Evolutionary conservation across 176 grass and related monocot species (phyloP), one percentile per base, ranked within the genome.

Genomic region (Urochloa ruziziensis): DNA sequence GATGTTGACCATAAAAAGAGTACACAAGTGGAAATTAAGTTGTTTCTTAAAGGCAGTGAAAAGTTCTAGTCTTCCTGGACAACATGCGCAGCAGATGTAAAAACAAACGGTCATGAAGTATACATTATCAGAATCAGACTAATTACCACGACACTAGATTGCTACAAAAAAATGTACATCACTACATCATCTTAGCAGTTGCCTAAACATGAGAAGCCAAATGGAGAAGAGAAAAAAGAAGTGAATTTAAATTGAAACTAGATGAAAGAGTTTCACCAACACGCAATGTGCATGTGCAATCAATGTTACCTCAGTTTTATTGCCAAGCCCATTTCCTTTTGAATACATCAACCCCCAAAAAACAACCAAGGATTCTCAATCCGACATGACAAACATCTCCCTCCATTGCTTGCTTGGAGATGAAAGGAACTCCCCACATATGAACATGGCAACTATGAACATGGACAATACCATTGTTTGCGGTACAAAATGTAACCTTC

Each of bases 301-400:
- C 62, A 93, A 83, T 77, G 65, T 86, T 86, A 89, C 75, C 83
- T 91, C 79, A 61, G 57, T 76, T 87, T 93, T 93, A 94, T 91
- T 98, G 75, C 80, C 82, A 86, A 81, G 27, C 79, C 86, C 62
- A 81, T 42, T 82, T 82, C 39, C 57, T 33, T 62, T 80, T 83
- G 64, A 86, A 91, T 83, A 89, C 88, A 93, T 11, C 71, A 83
- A 84, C 67, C 79, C 75, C 44, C 86, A 88, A 80, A 67, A 84
- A 91, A 86, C 63, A 88, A 82, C 58, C 16, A 8, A 85, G 78
- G 33, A 65, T 51, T 75, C 58, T 71, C 52, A 64, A 74, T 74
- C 76, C 37, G 64, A 77, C 30, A 72, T 65, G 51, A 49, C 5
- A 46, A 79, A 43, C 19, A 34, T 59, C 61, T 74, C 77, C 52